Evolutionary conservation across 495 filamentous ascomycete species (phyloP).

Genomic region (Neurospora tetraspora): DNA sequence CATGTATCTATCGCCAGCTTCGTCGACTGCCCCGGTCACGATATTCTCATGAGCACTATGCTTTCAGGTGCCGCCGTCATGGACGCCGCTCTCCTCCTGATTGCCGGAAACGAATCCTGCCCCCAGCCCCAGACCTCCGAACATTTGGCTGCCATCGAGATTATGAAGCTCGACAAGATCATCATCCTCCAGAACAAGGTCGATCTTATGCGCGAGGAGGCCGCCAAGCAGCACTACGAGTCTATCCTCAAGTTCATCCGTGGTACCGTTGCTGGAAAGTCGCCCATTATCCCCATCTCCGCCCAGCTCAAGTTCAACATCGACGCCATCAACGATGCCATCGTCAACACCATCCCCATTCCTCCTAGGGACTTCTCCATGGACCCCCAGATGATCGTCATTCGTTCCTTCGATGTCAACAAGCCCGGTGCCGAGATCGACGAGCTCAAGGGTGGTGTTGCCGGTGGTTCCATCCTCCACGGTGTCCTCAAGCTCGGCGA

Average conservation of each 20-base stretch:
- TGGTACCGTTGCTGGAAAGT: conserved; percentile 91
- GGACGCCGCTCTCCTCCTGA: conserved; percentile 92
- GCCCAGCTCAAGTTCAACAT: conserved; percentile 99
- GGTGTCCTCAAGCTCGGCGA: conserved; percentile 93
- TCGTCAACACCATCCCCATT: conserved; percentile 87
- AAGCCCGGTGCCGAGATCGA: conserved; percentile 99
- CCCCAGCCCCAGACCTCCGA: conserved; percentile 99
- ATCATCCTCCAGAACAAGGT: conserved; percentile 99
- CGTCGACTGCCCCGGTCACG: conserved; percentile 98
- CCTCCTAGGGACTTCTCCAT: conserved; percentile 80
- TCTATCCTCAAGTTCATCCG: conserved; percentile 96
- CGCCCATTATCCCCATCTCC: conserved; percentile 94
- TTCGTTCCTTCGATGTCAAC: conserved; percentile 98
- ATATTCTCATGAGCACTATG: conserved; percentile 99
- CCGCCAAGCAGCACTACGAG: conserved; percentile 82
- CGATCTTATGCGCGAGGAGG: conserved; percentile 91
- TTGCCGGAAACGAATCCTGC: conserved; percentile 97
- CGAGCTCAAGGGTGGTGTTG: conserved; percentile 96
- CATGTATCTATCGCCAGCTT: conserved; percentile 43
- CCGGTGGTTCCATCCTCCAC: conserved; percentile 90
- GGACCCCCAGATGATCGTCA: conserved; percentile 95
- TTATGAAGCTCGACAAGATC: conserved; percentile 97
- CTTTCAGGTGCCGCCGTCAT: conserved; percentile 98
- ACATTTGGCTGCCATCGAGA: conserved; percentile 96
- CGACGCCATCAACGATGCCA: conserved; percentile 90